A percentile compares a stretch with the other conserved stretches of the same genome.
Evolutionary conservation across 371 early-diverging fungal genomes (phyloP).

Genomic region (Rhizopus delemar): DNA sequence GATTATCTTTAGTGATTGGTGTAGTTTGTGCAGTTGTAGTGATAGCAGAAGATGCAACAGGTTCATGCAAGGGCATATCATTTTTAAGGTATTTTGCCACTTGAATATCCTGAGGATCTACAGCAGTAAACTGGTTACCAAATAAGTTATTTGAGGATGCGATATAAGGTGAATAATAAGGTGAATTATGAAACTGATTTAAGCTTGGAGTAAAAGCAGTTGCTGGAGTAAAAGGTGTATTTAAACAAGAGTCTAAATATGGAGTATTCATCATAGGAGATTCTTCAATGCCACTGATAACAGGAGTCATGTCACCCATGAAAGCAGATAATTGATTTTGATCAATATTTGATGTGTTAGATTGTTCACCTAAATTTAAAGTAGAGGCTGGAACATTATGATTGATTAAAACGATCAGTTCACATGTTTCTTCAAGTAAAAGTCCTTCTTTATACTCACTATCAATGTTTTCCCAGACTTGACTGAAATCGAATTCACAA

Average conservation of each 20-base stretch:
- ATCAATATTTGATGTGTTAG: not conserved
- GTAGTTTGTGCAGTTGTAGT: not conserved
- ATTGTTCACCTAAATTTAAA: not conserved
- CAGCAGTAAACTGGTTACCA: not conserved
- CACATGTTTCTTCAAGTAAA: slow-evolving; percentile 25
- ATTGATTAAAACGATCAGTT: slow-evolving; percentile 20
- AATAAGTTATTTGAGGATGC: slow-evolving; percentile 2
- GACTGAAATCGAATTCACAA: slow-evolving; percentile 21
- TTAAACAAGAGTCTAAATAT: slow-evolving; percentile 32
- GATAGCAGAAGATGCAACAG: not conserved
- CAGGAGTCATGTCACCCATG: slow-evolving; percentile 26
- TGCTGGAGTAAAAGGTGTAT: slow-evolving; percentile 43
- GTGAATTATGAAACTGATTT: slow-evolving; percentile 24
- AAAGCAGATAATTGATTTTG: slow-evolving; percentile 14
- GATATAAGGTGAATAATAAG: slow-evolving; percentile 29
- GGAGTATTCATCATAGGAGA: slow-evolving; percentile 42
- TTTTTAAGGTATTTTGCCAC: slow-evolving; percentile 28
- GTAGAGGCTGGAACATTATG: not conserved
- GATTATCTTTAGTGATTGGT: not conserved
- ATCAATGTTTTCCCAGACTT: slow-evolving; percentile 20
- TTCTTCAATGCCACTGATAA: slow-evolving; percentile 25
- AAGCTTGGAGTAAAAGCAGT: slow-evolving; percentile 36
- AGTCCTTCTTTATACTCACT: slow-evolving; percentile 20
- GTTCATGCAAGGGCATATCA: not conserved
- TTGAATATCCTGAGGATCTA: slow-evolving; percentile 26